phyloP scores from a whole-genome alignment of 768 basidiomycete species.

The Boletellus sp. region DNA sequence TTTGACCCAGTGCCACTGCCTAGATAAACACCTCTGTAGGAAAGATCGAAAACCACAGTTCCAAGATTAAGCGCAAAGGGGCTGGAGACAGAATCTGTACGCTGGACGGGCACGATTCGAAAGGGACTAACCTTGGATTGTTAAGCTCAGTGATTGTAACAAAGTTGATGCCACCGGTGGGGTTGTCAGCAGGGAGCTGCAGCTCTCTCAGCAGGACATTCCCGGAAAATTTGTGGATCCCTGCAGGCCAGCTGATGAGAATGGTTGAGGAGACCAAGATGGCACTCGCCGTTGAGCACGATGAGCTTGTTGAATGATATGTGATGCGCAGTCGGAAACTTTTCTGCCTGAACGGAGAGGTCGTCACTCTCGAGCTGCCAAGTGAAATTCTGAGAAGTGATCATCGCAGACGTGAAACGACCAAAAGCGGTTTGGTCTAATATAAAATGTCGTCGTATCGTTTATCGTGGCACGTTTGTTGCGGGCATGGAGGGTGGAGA shows the following conservation, averaged over 20 bases:
- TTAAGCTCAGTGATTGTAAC: constrained; percentile 50
- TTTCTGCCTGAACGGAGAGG: constrained; percentile 59
- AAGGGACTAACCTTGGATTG: constrained; percentile 49
- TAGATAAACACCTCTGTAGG: constrained; percentile 53
- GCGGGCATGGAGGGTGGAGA: constrained; percentile 46
- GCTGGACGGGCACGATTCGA: background rate
- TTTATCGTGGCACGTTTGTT: constrained; percentile 59
- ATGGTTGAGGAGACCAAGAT: background rate
- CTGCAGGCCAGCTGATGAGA: constrained; percentile 28
- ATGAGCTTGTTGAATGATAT: constrained; percentile 61
- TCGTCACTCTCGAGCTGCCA: constrained; percentile 60
- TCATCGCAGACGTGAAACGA: constrained; percentile 57
- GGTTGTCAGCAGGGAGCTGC: constrained; percentile 62
- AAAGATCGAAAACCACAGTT: constrained; percentile 58
- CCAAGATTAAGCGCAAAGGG: constrained; percentile 70
- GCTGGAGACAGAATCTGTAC: constrained; percentile 29
- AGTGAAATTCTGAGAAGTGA: constrained; percentile 63
- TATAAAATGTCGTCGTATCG: constrained; percentile 55
- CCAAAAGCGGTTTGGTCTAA: constrained; percentile 58
- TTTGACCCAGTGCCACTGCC: constrained; percentile 53
- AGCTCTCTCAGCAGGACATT: constrained; percentile 55
- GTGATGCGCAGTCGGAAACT: constrained; percentile 64
- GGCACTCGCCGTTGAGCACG: constrained; percentile 48
- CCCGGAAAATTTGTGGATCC: constrained; percentile 59
- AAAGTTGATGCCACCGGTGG: constrained; percentile 66